Conservation (phyloP, 768 basidiomycete genomes). For the Leccinum disarticulatum region DNA sequence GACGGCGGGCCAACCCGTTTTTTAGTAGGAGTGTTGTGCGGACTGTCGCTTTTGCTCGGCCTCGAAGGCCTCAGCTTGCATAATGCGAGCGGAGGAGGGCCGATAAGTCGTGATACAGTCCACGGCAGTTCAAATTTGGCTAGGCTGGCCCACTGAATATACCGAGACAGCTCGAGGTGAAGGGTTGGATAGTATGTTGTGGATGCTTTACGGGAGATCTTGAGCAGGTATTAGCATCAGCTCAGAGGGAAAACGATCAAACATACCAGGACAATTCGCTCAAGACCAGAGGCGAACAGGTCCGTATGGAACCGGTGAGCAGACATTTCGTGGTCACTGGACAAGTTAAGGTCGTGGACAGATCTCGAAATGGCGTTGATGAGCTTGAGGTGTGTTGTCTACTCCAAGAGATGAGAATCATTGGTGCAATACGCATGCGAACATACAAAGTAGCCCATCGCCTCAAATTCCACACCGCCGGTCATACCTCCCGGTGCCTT, state of each 20-base stretch:
- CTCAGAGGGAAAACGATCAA: not conserved
- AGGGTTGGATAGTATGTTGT: slow-evolving; percentile 91
- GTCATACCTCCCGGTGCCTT: slow-evolving; percentile 97
- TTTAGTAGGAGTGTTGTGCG: slow-evolving; percentile 25
- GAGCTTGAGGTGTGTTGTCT: slow-evolving; percentile 89
- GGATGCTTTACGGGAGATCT: slow-evolving; percentile 96
- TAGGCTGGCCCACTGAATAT: slow-evolving; percentile 63
- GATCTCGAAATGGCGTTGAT: slow-evolving; percentile 76
- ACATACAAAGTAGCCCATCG: slow-evolving; percentile 91
- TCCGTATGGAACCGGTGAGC: slow-evolving; percentile 84
- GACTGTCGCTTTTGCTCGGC: slow-evolving; percentile 10
- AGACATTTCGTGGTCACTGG: slow-evolving; percentile 69
- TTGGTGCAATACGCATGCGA: not conserved
- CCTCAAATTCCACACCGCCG: slow-evolving; percentile 97
- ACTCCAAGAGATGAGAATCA: slow-evolving; percentile 10
- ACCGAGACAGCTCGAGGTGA: slow-evolving; percentile 91
- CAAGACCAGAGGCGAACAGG: slow-evolving; percentile 88
- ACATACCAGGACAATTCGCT: slow-evolving; percentile 83
- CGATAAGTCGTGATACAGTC: slow-evolving; percentile 76
- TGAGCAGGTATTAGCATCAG: not conserved
- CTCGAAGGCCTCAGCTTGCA: slow-evolving; percentile 40
- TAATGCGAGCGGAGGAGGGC: slow-evolving; percentile 67
- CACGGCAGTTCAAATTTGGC: slow-evolving; percentile 81
- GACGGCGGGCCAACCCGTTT: slow-evolving; percentile 20
- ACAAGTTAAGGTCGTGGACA: slow-evolving; percentile 62